phyloP scores from a whole-genome alignment of 2,329 filamentous ascomycete genomes.

The Verticillium dahliae region DNA sequence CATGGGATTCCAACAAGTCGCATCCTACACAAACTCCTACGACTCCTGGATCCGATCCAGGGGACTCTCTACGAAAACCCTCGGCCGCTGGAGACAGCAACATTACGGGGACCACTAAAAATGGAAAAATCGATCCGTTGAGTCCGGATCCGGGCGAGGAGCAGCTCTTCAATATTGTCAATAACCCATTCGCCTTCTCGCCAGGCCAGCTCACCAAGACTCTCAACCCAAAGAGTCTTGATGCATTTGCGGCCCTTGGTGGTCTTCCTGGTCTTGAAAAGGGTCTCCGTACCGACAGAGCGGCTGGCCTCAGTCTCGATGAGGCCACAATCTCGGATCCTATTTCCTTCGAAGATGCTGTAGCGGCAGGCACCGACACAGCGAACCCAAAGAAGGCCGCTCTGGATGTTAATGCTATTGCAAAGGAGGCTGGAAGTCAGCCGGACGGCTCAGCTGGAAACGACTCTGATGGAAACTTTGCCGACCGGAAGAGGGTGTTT shows the following conservation, averaged over 20 bases:
- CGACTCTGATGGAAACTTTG: constrained; percentile 12
- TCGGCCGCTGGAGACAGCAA: not conserved
- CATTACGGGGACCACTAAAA: constrained; percentile 9
- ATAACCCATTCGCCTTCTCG: constrained; percentile 50
- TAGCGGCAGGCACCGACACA: constrained; percentile 25
- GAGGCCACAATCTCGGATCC: constrained; percentile 36
- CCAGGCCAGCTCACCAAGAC: constrained; percentile 48
- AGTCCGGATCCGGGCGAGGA: constrained; percentile 52
- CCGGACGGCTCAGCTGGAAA: constrained; percentile 1
- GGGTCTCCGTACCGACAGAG: constrained; percentile 41
- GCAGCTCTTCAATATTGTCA: constrained; percentile 59
- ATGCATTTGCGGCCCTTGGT: constrained; percentile 43
- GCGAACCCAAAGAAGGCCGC: constrained; percentile 13
- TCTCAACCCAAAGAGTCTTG: constrained; percentile 40
- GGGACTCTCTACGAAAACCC: not conserved
- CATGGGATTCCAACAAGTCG: constrained; percentile 11
- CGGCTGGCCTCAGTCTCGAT: constrained; percentile 42
- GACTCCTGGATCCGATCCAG: not conserved
- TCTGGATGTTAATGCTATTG: constrained; percentile 5
- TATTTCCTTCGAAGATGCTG: constrained; percentile 43
- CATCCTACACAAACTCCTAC: not conserved
- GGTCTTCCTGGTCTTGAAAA: constrained; percentile 44
- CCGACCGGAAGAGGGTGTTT: constrained; percentile 52
- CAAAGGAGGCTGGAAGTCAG: constrained; percentile 1
- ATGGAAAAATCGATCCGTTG: constrained; percentile 6